Evolutionary conservation across 352 stramenopile species (phyloP), one percentile per base, ranked within the genome.

Genomic region (Achlya hypogyna): DNA sequence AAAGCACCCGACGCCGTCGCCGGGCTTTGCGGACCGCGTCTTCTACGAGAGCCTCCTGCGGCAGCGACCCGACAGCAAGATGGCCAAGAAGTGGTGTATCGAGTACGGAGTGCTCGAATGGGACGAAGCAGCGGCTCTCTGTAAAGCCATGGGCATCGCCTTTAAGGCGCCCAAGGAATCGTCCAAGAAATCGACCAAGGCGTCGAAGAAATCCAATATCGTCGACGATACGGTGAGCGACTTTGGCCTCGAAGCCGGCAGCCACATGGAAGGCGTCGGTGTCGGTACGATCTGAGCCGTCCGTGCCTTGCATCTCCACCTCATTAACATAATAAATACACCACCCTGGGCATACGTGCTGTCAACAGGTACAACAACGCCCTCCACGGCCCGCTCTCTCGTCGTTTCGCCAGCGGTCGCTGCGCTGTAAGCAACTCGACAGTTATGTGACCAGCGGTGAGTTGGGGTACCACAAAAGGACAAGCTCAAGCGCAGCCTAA

Each of bases 41-140:
- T 96, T 96, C 72, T 96, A 96, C 70, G 87, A 96, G 76, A 95
- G 86, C 68, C 65, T 96, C 65, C 71, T 93, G 63, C 81, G 90
- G 56, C 87, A 96, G 74, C 81, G 84, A 16, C 86, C 87, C 0
- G 71, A 89, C 49, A 94, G 85, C 60, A 81, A 74, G 72, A 96
- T 96, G 84, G 87, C 83, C 18, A 77, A 84, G 69, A 96, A 96
- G 69, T 96, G 87, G 87, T 96, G 87, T 63, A 78, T 96, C 23
- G 87, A 96, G 74, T 89, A 94, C 69, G 87, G 87, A 62, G 82
- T 96, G 47, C 83, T 96, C 65, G 91, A 94, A 66, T 92, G 83
- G 83, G 75, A 78, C 9, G 86, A 94, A 58, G 83, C 86, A 16
- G 86, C 91, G 64, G 75, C 75, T 28, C 76, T 94, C 20, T 94